phyloP scores from a whole-genome alignment of 129 eudicot species.

The Chrysanthemum makinoi region DNA sequence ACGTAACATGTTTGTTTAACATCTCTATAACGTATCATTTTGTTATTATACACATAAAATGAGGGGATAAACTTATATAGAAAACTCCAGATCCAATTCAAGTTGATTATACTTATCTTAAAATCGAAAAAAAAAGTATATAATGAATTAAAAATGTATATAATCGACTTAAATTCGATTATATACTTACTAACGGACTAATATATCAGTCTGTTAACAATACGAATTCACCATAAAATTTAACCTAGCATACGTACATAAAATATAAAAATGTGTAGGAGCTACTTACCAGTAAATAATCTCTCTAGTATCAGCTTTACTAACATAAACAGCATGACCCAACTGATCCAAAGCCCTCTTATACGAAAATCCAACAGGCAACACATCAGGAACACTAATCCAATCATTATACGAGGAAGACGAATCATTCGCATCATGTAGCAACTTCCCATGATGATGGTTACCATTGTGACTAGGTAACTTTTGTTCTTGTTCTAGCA shows the following conservation, averaged over 20 bases:
- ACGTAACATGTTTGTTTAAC: too few relatives aligned
- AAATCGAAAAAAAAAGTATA: too few relatives aligned
- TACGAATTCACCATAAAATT: background rate
- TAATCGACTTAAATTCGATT: too few relatives aligned
- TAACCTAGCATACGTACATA: background rate
- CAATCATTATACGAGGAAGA: slow-evolving; percentile 27
- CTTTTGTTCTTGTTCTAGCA: slow-evolving; percentile 32
- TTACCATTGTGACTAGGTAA: background rate
- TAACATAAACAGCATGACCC: slow-evolving; percentile 81
- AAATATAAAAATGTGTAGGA: background rate
- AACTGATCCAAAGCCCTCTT: slow-evolving; percentile 64
- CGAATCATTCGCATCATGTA: slow-evolving; percentile 17
- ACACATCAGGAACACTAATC: slow-evolving; percentile 40
- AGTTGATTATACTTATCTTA: too few relatives aligned
- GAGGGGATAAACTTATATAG: too few relatives aligned
- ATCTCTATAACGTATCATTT: too few relatives aligned
- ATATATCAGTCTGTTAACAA: background rate
- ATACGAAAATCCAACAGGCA: slow-evolving; percentile 45
- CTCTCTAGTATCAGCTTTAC: slow-evolving; percentile 44
- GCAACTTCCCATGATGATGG: background rate
- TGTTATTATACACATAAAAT: too few relatives aligned
- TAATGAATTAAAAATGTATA: too few relatives aligned
- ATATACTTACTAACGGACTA: too few relatives aligned
- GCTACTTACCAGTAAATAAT: slow-evolving; percentile 57
- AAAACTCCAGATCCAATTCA: too few relatives aligned